phyloP scores from a whole-genome alignment of 2,329 filamentous ascomycete genomes.

The Fusarium transvaalense region DNA sequence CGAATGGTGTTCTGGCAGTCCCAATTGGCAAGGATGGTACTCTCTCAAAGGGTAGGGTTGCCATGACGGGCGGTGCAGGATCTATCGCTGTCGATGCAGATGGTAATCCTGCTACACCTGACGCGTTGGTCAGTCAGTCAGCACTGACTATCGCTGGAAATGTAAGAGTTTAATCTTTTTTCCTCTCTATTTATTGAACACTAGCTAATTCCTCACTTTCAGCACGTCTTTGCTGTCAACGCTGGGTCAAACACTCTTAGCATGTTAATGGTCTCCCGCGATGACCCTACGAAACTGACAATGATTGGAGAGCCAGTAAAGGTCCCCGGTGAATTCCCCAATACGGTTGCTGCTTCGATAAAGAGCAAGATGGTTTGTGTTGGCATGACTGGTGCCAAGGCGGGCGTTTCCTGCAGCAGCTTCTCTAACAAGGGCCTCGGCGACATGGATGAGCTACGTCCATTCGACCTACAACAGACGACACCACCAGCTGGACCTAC shows the following conservation, averaged over 20 bases:
- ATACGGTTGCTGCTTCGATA: constrained; percentile 62
- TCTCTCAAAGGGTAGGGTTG: constrained; percentile 58
- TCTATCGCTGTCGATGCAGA: constrained; percentile 56
- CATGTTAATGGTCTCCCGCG: constrained; percentile 60
- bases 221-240: constrained; percentile 67
- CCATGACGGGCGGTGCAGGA: constrained; percentile 62
- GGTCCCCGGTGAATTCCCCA: constrained; percentile 65
- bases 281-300: constrained; percentile 59
- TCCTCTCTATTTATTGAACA: rapidly evolving
- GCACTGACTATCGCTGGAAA: constrained; percentile 62
- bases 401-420: constrained; percentile 60
- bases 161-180: constrained; percentile 51
- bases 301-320: constrained; percentile 58
- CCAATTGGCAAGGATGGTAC: constrained; percentile 61
- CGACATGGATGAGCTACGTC: constrained; percentile 59
- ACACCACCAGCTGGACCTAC: constrained; percentile 69
- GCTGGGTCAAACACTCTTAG: constrained; percentile 65
- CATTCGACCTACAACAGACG: constrained; percentile 65
- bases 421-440: constrained; percentile 56
- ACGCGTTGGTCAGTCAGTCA: constrained; percentile 65
- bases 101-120: constrained; percentile 58
- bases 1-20: constrained; percentile 64
- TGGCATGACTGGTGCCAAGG: constrained; percentile 57
- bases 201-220: not conserved
- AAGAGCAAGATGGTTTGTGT: constrained; percentile 61